Evolutionary conservation across 768 basidiomycete species (phyloP).

Genomic region (Rossbeevera mucosa): DNA sequence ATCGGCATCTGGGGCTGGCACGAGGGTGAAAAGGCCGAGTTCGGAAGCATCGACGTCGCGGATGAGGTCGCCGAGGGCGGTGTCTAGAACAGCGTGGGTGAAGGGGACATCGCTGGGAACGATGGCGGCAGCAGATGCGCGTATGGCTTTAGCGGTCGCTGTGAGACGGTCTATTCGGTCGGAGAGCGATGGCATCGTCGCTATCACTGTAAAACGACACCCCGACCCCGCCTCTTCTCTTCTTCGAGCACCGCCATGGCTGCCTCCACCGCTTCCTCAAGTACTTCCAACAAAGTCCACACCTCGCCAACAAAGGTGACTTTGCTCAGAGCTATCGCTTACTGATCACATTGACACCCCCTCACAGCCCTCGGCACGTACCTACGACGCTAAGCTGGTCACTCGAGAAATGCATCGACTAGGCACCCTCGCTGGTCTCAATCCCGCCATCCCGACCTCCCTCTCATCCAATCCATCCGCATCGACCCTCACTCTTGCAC

Average conservation of each 20-base stretch:
- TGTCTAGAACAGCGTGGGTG: constrained; percentile 58
- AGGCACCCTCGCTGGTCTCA: constrained; percentile 54
- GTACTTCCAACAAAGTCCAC: constrained; percentile 23
- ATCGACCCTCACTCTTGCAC: constrained; percentile 40
- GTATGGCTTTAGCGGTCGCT: constrained; percentile 48
- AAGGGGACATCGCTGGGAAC: constrained; percentile 39
- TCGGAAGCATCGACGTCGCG: constrained; percentile 77
- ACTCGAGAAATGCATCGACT: constrained; percentile 84
- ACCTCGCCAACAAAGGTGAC: constrained; percentile 35
- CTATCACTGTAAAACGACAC: no score
- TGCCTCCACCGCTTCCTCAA: constrained; percentile 25
- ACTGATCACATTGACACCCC: constrained; percentile 4
- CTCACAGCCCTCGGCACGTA: constrained; percentile 56
- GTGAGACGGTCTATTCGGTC: constrained; percentile 68
- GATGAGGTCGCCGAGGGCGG: constrained; percentile 68
- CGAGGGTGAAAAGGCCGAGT: constrained; percentile 69
- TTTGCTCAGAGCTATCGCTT: constrained; percentile 19
- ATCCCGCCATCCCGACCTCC: constrained; percentile 38
- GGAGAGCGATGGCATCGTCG: constrained; percentile 56
- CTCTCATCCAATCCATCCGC: constrained; percentile 45
- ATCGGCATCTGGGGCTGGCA: constrained; percentile 33
- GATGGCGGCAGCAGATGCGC: constrained; percentile 37
- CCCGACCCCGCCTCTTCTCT: constrained; percentile 38
- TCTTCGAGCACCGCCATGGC: constrained; percentile 37
- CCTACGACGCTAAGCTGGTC: constrained; percentile 77